Evolutionary conservation across 164 flowering plant genomes (phyloP).

Genomic region (Vitis rupestris): DNA sequence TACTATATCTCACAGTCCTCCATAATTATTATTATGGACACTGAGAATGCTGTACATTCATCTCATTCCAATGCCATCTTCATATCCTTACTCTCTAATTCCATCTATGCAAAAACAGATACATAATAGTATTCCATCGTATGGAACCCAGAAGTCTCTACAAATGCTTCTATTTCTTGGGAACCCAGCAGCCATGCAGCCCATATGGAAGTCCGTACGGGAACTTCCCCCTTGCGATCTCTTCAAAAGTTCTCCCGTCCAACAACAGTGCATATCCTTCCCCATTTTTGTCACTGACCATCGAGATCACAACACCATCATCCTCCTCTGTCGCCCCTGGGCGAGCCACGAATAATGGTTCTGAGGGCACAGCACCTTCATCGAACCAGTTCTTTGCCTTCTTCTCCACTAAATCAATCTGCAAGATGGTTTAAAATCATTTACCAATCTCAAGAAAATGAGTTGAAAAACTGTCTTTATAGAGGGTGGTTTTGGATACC

Average conservation of each 20-base stretch:
- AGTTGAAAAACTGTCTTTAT: not conserved
- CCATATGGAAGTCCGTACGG: slow-evolving; percentile 96
- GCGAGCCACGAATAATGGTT: slow-evolving; percentile 89
- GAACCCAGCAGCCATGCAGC: slow-evolving; percentile 95
- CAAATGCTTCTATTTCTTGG: slow-evolving; percentile 40
- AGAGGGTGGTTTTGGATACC: slow-evolving; percentile 30
- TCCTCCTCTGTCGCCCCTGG: slow-evolving; percentile 89
- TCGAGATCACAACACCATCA: slow-evolving; percentile 91
- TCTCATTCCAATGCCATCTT: no score
- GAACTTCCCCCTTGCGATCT: slow-evolving; percentile 87
- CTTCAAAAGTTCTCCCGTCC: slow-evolving; percentile 83
- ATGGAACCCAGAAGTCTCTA: no score
- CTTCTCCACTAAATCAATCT: slow-evolving; percentile 75
- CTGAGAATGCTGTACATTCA: no score
- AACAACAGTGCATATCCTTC: slow-evolving; percentile 76
- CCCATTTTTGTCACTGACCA: slow-evolving; percentile 77
- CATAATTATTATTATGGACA: no score
- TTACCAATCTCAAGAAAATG: not conserved
- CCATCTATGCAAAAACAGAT: no score
- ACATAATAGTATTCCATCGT: no score
- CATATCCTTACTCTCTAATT: no score
- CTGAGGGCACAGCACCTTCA: slow-evolving; percentile 83
- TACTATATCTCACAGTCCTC: no score
- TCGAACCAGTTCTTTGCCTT: slow-evolving; percentile 84
- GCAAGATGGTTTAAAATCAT: slow-evolving; percentile 9